Conservation (phyloP, 2,329 filamentous ascomycete genomes). For the Hypoxylon sp. region DNA sequence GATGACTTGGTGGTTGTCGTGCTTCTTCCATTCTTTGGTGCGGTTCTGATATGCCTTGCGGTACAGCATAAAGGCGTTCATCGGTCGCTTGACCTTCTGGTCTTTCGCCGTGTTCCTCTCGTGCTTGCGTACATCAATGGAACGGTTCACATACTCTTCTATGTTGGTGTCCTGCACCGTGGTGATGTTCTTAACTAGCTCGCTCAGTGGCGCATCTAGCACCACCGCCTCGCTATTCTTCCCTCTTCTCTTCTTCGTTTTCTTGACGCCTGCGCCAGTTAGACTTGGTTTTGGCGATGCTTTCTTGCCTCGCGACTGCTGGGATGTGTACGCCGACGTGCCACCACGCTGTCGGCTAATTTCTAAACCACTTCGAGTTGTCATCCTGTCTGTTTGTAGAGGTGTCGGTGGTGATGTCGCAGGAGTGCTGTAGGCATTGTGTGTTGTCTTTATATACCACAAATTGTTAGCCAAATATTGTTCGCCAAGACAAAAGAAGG, state of each 20-base stretch:
- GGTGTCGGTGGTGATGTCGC: constrained; percentile 67
- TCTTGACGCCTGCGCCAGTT: constrained; percentile 55
- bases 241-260: constrained; percentile 61
- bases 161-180: constrained; percentile 81
- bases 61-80: constrained; percentile 99
- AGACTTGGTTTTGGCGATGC: constrained; percentile 54
- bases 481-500: constrained; percentile 1
- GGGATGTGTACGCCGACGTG: constrained; percentile 51
- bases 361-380: constrained; percentile 57
- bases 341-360: constrained; percentile 47
- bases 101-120: constrained; percentile 80
- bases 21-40: constrained; percentile 83
- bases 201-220: constrained; percentile 78
- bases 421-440: constrained; percentile 65
- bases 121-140: constrained; percentile 73
- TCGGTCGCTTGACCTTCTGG: constrained; percentile 87
- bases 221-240: constrained; percentile 62
- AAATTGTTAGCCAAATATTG: constrained; percentile 17
- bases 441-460: constrained; percentile 46
- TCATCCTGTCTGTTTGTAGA: constrained; percentile 56
- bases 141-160: constrained; percentile 81
- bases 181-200: constrained; percentile 74
- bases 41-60: constrained; percentile 91
- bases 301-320: constrained; percentile 55
- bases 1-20: constrained; percentile 95